phyloP scores from a whole-genome alignment of 306 rosid genomes.

The Vigna nakashimae region DNA sequence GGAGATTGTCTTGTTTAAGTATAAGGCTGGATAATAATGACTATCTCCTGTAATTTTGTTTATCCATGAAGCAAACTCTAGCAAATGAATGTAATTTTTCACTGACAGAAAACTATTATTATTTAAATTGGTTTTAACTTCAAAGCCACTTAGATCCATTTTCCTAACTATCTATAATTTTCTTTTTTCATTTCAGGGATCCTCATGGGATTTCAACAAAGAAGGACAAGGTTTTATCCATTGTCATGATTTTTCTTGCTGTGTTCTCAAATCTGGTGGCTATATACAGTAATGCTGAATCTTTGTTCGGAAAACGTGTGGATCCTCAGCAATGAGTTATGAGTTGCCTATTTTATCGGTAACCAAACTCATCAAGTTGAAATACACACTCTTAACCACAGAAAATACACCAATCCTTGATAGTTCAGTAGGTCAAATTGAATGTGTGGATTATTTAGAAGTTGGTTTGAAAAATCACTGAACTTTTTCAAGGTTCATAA shows the following conservation, averaged over 20 bases:
- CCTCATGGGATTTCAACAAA: slow-evolving; percentile 67
- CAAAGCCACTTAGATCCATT: neutral
- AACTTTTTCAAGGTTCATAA: neutral
- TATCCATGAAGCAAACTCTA: slow-evolving; percentile 2
- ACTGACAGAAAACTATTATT: neutral
- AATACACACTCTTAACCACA: slow-evolving; percentile 14
- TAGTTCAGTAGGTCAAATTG: slow-evolving; percentile 23
- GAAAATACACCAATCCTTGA: slow-evolving; percentile 4
- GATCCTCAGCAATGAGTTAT: slow-evolving; percentile 37
- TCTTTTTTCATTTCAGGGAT: slow-evolving; percentile 60
- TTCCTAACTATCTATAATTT: slow-evolving; percentile 10
- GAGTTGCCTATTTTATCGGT: neutral
- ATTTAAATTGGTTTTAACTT: slow-evolving; percentile 18
- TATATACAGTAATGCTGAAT: slow-evolving; percentile 57
- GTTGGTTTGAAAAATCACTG: neutral
- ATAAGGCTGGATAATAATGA: neutral
- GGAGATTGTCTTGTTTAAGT: slow-evolving; percentile 15
- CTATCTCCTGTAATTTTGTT: neutral
- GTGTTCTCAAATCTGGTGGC: slow-evolving; percentile 67
- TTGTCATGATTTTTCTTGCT: slow-evolving; percentile 81
- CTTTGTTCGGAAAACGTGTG: slow-evolving; percentile 45
- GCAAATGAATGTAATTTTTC: neutral
- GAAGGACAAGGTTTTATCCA: slow-evolving; percentile 75
- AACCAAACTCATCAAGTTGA: slow-evolving; percentile 14
- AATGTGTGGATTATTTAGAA: slow-evolving; percentile 11